Percentiles rank a stretch among this genome's conserved stretches.
Evolutionary conservation across 768 basidiomycete species (phyloP).

Genomic region (Mycena floridula): DNA sequence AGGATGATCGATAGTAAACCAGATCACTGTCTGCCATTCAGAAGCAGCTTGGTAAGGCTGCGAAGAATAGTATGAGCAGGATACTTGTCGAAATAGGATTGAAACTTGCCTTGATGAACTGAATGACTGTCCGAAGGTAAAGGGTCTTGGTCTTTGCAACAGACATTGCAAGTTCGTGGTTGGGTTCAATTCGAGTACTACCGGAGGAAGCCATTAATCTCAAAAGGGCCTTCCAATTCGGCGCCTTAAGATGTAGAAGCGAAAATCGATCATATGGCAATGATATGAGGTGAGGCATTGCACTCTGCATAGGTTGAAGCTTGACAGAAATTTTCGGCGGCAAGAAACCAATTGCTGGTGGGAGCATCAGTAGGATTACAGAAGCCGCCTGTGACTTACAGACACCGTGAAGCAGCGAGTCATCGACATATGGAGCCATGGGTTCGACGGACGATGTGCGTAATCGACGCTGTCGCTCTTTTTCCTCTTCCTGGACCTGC

Average conservation of each 20-base stretch:
- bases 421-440: slow-evolving; percentile 49
- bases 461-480: too few relatives aligned
- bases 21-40: slow-evolving; percentile 72
- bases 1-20: slow-evolving; percentile 72
- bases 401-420: slow-evolving; percentile 50
- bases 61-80: not conserved
- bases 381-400: too few relatives aligned
- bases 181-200: slow-evolving; percentile 63
- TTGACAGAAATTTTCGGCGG: slow-evolving; percentile 47
- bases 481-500: slow-evolving; percentile 7
- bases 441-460: too few relatives aligned
- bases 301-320: slow-evolving; percentile 39
- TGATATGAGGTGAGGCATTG: slow-evolving; percentile 69
- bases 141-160: slow-evolving; percentile 46
- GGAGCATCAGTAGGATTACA: slow-evolving; percentile 3
- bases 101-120: slow-evolving; percentile 69
- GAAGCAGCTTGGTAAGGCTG: slow-evolving; percentile 54
- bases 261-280: slow-evolving; percentile 65
- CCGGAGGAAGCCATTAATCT: slow-evolving; percentile 72
- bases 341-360: slow-evolving; percentile 61
- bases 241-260: slow-evolving; percentile 67
- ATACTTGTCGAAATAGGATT: not conserved
- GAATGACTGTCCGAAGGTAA: slow-evolving; percentile 66
- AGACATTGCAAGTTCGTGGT: slow-evolving; percentile 60
- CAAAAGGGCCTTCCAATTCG: slow-evolving; percentile 68